Conservation (phyloP, 1,284 basidiomycete genomes). For the Anthracocystis panici-leucophaei region DNA sequence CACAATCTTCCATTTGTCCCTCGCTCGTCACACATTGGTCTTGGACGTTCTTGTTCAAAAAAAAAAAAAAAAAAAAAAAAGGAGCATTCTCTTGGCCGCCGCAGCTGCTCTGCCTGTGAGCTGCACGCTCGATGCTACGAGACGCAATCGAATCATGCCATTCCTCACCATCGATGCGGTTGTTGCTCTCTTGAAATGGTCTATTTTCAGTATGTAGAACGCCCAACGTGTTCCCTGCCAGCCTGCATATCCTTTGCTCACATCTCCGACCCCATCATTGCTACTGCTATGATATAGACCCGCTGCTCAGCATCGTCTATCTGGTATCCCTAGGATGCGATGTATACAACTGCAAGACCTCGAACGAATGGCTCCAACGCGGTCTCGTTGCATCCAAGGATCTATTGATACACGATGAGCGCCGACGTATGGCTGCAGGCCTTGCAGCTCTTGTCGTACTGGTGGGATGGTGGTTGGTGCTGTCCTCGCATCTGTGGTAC, state of each 20-base stretch:
- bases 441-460: conserved; percentile 18
- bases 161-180: conserved; percentile 30
- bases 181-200: conserved; percentile 24
- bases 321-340: conserved; percentile 18
- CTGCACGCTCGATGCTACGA: neutral
- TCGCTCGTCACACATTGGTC: too few species aligned
- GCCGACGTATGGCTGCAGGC: neutral
- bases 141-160: conserved; percentile 16
- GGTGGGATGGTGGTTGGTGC: conserved; percentile 20
- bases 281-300: conserved; percentile 14
- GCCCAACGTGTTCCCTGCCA: neutral
- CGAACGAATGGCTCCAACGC: conserved; percentile 3
- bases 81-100: neutral
- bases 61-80: too few species aligned
- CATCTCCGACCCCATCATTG: neutral
- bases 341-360: conserved; percentile 8
- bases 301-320: conserved; percentile 28
- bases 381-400: neutral
- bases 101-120: neutral
- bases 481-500: conserved; percentile 39
- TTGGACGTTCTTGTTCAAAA: neutral
- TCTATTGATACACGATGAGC: neutral
- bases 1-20: too few species aligned
- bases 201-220: conserved; percentile 24
- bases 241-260: neutral